Evolutionary conservation across 139 green algal species (phyloP).

Genomic region (Ostreobium quekettii): DNA sequence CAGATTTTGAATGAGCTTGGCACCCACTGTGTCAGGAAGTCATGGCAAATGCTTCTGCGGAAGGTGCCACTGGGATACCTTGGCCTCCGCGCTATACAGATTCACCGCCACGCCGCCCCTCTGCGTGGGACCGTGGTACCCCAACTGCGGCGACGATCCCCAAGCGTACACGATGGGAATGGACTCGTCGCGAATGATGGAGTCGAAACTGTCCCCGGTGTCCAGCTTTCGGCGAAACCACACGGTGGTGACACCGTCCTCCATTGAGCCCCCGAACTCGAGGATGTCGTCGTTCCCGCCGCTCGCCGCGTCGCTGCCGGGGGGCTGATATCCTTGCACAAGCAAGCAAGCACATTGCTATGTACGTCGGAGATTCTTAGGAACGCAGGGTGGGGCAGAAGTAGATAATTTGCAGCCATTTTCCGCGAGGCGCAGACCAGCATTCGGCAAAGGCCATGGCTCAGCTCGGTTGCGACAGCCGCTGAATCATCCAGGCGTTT

Average conservation of each 20-base stretch:
- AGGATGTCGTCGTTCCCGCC: background rate
- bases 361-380: too few relatives aligned
- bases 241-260: conserved; percentile 7
- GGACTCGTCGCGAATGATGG: conserved; percentile 4
- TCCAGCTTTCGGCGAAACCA: conserved; percentile 19
- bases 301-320: background rate
- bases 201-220: conserved; percentile 13
- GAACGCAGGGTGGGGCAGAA: too few relatives aligned
- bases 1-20: too few relatives aligned
- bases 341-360: too few relatives aligned
- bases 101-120: conserved; percentile 1
- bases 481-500: too few relatives aligned
- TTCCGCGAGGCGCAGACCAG: too few relatives aligned
- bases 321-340: conserved; percentile 16
- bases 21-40: too few relatives aligned
- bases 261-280: background rate
- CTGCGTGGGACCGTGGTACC: conserved; percentile 17
- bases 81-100: background rate
- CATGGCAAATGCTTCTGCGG: too few relatives aligned
- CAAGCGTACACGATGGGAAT: conserved; percentile 18
- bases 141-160: background rate
- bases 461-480: too few relatives aligned
- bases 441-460: too few relatives aligned
- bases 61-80: too few relatives aligned
- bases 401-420: too few relatives aligned